Percentiles rank a stretch among this genome's conserved stretches.
phyloP scores from a whole-genome alignment of 1,284 basidiomycete species.

The Cryptococcus sp. region DNA sequence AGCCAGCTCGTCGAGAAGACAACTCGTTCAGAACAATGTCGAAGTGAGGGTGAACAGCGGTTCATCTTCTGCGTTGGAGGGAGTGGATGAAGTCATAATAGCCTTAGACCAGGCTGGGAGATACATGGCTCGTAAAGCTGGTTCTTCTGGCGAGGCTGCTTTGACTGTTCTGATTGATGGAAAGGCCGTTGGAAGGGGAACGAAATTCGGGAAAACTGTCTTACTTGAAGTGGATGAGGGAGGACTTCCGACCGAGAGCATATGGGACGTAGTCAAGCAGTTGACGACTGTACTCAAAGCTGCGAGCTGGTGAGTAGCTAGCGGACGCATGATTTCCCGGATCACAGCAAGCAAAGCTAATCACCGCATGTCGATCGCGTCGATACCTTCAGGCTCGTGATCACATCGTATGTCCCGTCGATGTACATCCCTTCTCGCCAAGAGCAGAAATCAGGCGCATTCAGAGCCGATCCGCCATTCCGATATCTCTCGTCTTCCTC shows the following conservation, averaged over 20 bases:
- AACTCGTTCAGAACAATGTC: too few relatives aligned
- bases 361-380: too few relatives aligned
- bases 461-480: conserved; percentile 25
- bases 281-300: conserved; percentile 14
- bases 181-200: conserved; percentile 10
- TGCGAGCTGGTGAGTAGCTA: conserved; percentile 23
- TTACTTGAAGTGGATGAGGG: conserved; percentile 16
- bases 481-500: conserved; percentile 25
- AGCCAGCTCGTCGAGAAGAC: neutral
- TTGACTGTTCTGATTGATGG: conserved; percentile 20
- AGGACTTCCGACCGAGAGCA: conserved; percentile 6
- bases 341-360: neutral
- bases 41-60: too few relatives aligned
- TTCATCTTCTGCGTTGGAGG: neutral
- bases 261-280: conserved; percentile 10
- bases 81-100: conserved; percentile 20
- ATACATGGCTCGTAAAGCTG: conserved; percentile 26
- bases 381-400: conserved; percentile 28
- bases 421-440: conserved; percentile 40
- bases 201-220: conserved; percentile 13
- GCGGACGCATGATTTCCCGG: neutral
- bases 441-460: conserved; percentile 9
- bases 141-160: conserved; percentile 6
- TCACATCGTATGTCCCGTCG: conserved; percentile 43
- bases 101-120: conserved; percentile 41